Evolutionary conservation across 352 stramenopile species (phyloP).

Genomic region (Phytophthora citrophthora): DNA sequence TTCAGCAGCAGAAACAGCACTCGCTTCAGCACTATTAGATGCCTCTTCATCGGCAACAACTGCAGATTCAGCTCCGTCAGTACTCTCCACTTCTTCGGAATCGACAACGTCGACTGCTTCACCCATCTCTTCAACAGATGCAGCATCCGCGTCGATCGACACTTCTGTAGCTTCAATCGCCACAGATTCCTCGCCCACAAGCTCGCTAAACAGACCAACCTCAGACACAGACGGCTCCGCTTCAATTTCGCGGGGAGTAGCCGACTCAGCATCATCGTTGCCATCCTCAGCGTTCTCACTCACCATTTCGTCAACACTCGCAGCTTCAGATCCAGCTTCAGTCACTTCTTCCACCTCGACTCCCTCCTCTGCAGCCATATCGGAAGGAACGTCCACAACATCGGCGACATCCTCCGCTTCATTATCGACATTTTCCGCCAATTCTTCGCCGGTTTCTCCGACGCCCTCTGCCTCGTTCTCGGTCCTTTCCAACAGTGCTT

Average conservation of each 20-base stretch:
- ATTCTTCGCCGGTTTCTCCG: neutral
- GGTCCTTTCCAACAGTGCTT: neutral
- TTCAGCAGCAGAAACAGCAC: neutral
- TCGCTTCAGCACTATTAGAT: slow-evolving; percentile 4
- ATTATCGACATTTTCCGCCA: neutral
- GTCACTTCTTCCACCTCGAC: neutral
- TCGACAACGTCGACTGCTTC: neutral
- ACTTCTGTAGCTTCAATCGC: slow-evolving; percentile 26
- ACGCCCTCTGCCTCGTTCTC: neutral
- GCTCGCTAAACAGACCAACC: slow-evolving; percentile 3
- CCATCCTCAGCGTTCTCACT: slow-evolving; percentile 6
- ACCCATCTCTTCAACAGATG: neutral
- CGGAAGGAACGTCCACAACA: neutral
- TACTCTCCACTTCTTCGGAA: neutral
- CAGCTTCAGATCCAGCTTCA: slow-evolving; percentile 1
- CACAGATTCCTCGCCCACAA: slow-evolving; percentile 13
- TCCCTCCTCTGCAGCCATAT: neutral
- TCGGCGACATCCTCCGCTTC: slow-evolving; percentile 6
- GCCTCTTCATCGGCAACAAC: neutral
- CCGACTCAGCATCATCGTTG: neutral
- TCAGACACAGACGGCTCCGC: slow-evolving; percentile 8
- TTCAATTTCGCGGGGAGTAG: slow-evolving; percentile 4
- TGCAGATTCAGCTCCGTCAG: neutral
- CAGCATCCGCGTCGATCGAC: slow-evolving; percentile 1
- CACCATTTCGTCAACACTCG: neutral